These are phyloP conservation scores for Potentilla sterilis DNA, from an alignment of 306 rosid genomes.

Conservation along the genomic window DNA sequence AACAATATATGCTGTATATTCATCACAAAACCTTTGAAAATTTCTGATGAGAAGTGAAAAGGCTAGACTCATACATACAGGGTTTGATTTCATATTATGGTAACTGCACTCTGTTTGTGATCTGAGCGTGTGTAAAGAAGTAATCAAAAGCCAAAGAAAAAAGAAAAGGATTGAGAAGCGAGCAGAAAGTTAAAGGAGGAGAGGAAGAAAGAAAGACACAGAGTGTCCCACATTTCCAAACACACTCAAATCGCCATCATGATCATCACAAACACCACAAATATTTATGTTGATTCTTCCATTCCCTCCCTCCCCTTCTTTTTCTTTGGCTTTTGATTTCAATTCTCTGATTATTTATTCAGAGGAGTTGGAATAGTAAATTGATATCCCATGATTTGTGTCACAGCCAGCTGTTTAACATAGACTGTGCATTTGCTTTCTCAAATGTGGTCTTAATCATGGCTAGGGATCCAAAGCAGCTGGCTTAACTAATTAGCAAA, in stretches of 20 bases:
- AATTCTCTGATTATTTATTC: neutral
- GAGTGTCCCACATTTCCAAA: constrained; percentile 51
- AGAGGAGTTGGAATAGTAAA: neutral
- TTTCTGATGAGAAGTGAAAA: neutral
- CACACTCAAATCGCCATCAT: constrained; percentile 49
- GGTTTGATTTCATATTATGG: neutral
- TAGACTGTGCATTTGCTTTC: neutral
- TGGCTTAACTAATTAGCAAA: neutral
- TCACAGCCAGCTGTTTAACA: constrained; percentile 1
- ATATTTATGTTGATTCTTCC: constrained; percentile 14
- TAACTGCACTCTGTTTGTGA: neutral
- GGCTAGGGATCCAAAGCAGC: constrained; percentile 9
- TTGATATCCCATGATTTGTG: constrained; percentile 5
- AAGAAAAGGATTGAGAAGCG: neutral
- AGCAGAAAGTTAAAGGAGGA: constrained; percentile 8
- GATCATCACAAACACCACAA: constrained; percentile 28
- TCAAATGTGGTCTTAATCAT: neutral
- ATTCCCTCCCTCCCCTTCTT: neutral
- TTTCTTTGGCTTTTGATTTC: constrained; percentile 6
- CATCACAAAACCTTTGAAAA: neutral
- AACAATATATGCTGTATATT: too few relatives aligned
- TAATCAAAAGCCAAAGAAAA: constrained; percentile 7
- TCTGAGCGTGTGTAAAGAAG: constrained; percentile 18
- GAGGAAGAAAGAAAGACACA: constrained; percentile 4
- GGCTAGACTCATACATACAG: too few relatives aligned